phyloP scores from a whole-genome alignment of 108 stramenopile species.

The Pinguiococcus pyrenoidosus region DNA sequence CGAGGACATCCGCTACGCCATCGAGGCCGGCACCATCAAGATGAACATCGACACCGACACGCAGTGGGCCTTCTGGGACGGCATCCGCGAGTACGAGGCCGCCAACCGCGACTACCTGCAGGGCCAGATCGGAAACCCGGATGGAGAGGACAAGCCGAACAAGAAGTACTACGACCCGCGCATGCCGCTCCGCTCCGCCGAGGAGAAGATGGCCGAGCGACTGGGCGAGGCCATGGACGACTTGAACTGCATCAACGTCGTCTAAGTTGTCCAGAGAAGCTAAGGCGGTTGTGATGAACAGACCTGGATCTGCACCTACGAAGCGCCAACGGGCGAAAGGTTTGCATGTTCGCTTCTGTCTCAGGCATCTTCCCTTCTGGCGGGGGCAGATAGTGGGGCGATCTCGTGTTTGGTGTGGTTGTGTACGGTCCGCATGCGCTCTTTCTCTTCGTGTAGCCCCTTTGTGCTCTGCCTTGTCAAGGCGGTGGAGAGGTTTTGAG shows the following conservation, averaged over 20 bases:
- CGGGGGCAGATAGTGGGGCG: too few relatives aligned
- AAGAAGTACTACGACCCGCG: constrained; percentile 98
- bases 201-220: constrained; percentile 80
- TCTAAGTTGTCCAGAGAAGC: not conserved
- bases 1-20: constrained; percentile 73
- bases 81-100: constrained; percentile 21
- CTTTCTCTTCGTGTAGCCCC: too few relatives aligned
- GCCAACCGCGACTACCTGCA: constrained; percentile 40
- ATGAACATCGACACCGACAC: constrained; percentile 98
- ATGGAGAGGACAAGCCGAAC: constrained; percentile 87
- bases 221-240: constrained; percentile 71
- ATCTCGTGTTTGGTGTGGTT: too few relatives aligned
- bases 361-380: too few relatives aligned
- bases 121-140: constrained; percentile 90
- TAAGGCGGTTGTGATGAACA: too few relatives aligned
- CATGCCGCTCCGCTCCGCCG: constrained; percentile 78
- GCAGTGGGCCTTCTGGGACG: constrained; percentile 65
- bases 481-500: too few relatives aligned
- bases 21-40: constrained; percentile 83
- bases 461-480: too few relatives aligned
- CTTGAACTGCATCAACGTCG: constrained; percentile 64
- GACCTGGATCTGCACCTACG: too few relatives aligned
- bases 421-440: too few relatives aligned
- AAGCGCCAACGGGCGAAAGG: too few relatives aligned
- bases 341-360: too few relatives aligned